phyloP scores from a whole-genome alignment of 1,284 basidiomycete genomes.

The Wallemia ichthyophaga region DNA sequence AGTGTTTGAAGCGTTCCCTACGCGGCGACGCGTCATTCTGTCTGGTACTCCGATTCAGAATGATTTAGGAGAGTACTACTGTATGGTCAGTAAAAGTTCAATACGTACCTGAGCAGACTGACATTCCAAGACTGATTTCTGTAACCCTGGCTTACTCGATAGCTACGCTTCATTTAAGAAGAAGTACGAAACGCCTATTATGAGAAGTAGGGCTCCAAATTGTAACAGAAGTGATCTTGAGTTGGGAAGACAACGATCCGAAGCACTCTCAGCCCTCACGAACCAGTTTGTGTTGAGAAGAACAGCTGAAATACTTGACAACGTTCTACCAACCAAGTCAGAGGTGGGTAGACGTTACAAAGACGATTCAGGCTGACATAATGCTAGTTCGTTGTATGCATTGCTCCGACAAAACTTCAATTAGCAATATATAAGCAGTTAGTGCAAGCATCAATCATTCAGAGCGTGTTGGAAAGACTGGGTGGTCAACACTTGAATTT shows the following conservation, averaged over 20 bases:
- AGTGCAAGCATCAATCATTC: conserved; percentile 32
- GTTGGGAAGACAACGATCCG: conserved; percentile 37
- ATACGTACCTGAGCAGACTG: neutral
- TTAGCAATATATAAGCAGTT: conserved; percentile 47
- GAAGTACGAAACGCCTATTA: conserved; percentile 64
- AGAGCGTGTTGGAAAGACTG: conserved; percentile 31
- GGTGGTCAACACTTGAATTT: conserved; percentile 53
- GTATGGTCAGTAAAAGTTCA: conserved; percentile 34
- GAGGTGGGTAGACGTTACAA: conserved; percentile 10
- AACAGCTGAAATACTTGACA: conserved; percentile 46
- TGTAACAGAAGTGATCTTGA: conserved; percentile 39
- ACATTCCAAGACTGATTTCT: conserved; percentile 86
- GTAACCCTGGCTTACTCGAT: conserved; percentile 59
- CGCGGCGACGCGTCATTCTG: conserved; percentile 48
- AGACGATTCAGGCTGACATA: too few relatives aligned
- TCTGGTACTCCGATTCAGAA: conserved; percentile 97
- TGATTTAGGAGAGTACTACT: conserved; percentile 75
- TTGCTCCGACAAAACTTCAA: conserved; percentile 54
- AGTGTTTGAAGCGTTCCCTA: conserved; percentile 54
- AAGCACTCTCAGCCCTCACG: conserved; percentile 45
- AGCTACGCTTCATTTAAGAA: conserved; percentile 36
- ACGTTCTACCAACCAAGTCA: conserved; percentile 75
- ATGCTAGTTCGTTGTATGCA: conserved; percentile 85
- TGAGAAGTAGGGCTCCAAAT: conserved; percentile 53
- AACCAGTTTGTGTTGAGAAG: conserved; percentile 69